These are phyloP conservation scores for Pseudovirgaria hyperparasitica DNA, from an alignment of 2,329 filamentous ascomycete species.

Conservation along the genomic window DNA sequence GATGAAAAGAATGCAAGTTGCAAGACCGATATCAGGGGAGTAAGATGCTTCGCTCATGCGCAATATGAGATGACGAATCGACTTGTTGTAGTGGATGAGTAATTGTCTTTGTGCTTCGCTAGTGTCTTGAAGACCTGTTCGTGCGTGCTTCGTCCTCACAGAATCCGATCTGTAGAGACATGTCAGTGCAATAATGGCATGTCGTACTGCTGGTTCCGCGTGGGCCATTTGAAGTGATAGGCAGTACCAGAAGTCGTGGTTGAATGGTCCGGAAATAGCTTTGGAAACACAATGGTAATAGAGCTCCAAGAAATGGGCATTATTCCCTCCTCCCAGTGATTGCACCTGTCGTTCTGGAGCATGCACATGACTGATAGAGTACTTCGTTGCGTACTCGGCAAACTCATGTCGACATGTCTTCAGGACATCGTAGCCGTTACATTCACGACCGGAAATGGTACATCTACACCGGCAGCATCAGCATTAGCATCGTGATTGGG, in stretches of 20 bases:
- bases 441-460: constrained; percentile 16
- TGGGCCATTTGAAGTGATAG: constrained; percentile 29
- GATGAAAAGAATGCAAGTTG: constrained; percentile 31
- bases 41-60: constrained; percentile 18
- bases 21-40: constrained; percentile 23
- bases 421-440: constrained; percentile 14
- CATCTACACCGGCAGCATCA: constrained; percentile 12
- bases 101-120: constrained; percentile 12
- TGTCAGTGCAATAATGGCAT: constrained; percentile 31
- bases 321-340: constrained; percentile 8
- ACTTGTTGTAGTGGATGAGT: constrained; percentile 29
- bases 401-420: constrained; percentile 1
- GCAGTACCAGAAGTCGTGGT: constrained; percentile 28
- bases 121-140: constrained; percentile 5
- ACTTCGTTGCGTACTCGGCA: constrained; percentile 4
- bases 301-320: constrained; percentile 20
- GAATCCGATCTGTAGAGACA: constrained; percentile 17
- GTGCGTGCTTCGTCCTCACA: constrained; percentile 12
- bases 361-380: constrained; percentile 1
- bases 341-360: constrained; percentile 4
- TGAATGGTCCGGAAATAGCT: constrained; percentile 22
- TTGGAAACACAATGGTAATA: constrained; percentile 27
- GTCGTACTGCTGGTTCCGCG: constrained; percentile 28
- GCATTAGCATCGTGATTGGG: background rate
- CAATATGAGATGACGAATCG: constrained; percentile 22